A percentile compares a stretch with the other conserved stretches of the same genome.
phyloP scores from a whole-genome alignment of 352 stramenopile genomes.

The Phytophthora pistaciae region DNA sequence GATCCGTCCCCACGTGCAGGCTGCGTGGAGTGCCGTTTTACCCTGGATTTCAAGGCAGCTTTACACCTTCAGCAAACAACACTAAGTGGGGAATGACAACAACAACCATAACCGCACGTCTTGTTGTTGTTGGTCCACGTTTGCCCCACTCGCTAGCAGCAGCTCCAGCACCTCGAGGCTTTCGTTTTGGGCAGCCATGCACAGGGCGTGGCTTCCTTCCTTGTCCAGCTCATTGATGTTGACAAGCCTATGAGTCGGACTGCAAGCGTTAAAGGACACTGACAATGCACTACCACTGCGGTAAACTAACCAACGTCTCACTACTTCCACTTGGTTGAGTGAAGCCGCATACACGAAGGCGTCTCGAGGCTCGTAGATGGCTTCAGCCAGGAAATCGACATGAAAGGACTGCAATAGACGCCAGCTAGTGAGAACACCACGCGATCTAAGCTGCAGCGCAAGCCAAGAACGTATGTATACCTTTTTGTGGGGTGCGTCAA shows the following conservation, averaged over 20 bases:
- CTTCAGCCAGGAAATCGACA: constrained; percentile 42
- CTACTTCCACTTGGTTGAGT: constrained; percentile 71
- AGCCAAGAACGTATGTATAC: not conserved
- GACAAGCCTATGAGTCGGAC: not conserved
- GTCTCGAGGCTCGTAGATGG: constrained; percentile 48
- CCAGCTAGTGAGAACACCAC: not conserved
- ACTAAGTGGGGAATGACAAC: not conserved
- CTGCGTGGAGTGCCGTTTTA: constrained; percentile 59
- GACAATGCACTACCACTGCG: not conserved
- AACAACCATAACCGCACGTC: constrained; percentile 33
- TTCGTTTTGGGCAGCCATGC: constrained; percentile 64
- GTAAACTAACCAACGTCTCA: constrained; percentile 51
- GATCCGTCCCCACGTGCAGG: constrained; percentile 63
- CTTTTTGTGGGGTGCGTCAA: not conserved
- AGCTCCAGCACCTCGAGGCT: constrained; percentile 65
- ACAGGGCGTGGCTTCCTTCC: constrained; percentile 60
- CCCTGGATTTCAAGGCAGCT: constrained; percentile 34
- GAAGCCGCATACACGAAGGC: constrained; percentile 77
- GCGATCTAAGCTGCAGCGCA: not conserved
- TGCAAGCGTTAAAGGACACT: too few relatives aligned
- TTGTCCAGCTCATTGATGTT: constrained; percentile 59
- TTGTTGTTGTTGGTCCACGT: constrained; percentile 49
- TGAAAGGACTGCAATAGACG: constrained; percentile 41
- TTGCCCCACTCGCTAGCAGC: constrained; percentile 51
- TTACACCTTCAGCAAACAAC: not conserved